Evolutionary conservation across 495 filamentous ascomycete genomes (phyloP), one percentile per base, ranked within the genome.

Genomic region (Bacidia gigantensis): DNA sequence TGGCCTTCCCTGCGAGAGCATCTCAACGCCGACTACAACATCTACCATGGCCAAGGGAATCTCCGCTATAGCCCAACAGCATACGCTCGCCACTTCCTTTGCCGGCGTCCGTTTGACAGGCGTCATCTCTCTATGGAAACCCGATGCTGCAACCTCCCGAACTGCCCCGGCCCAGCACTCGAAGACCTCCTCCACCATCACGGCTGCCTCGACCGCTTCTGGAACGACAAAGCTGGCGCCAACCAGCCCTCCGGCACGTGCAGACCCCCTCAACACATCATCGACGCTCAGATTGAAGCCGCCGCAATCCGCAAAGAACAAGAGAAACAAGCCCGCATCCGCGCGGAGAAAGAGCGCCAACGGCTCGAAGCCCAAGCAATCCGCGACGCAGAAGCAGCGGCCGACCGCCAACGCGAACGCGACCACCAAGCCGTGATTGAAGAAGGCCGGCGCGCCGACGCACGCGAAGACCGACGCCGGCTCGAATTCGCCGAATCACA

Each of bases 81-180:
- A 46, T 58, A 58, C 24, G 52, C 54, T 17, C 56, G 56, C 2
- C 42, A 58, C 44, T 54, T 58, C 24, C 50, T 54, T 35, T 58
- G 56, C 20, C 5, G n/a, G 29, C 21, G 2, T 11, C 45, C n/a
- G 29, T 49, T 17, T 20, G 20, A 35, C n/a, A 5, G 5, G 5
- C 14, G 29, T 14, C 14, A 14, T 14, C 14, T 35, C 14, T 21
- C 50, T 11, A 14, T n/a, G 11, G 26, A 50, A 29, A 52, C 25
- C 17, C 51, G 11, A 10, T 58, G 56, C 22, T 58, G 56, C 46
- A 49, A 38, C 11, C 22, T 47, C 11, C 3, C 20, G 1, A 23
- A 3, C 0, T 58, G 56, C 35, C 46, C 39, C 9, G 51, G 51
- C 22, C 56, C 56, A 46, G 47, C 17, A 24, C 43, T 58, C 3